Conservation (phyloP, 805 yeast species). For the Lachancea lanzarotensis region DNA sequence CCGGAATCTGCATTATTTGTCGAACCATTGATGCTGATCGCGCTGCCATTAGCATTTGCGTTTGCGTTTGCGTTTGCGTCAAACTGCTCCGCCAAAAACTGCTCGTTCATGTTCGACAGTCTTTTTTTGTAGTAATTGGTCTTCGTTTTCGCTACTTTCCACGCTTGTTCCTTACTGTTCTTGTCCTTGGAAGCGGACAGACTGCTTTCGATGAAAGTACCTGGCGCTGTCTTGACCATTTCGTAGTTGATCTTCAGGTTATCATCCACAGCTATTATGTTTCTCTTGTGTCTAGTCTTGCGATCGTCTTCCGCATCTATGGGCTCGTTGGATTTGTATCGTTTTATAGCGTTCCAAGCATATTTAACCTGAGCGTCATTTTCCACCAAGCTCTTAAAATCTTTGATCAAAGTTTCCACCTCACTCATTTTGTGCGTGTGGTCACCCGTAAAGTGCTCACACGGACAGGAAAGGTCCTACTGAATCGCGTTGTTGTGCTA, state of each 20-base stretch:
- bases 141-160: constrained; percentile 10
- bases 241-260: constrained; percentile 31
- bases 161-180: constrained; percentile 5
- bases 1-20: not conserved
- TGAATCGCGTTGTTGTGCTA: not conserved
- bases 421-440: not conserved
- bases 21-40: not conserved
- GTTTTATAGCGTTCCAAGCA: constrained; percentile 10
- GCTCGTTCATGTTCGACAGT: constrained; percentile 26
- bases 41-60: too few species aligned
- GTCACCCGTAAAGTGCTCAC: not conserved
- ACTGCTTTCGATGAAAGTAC: constrained; percentile 16
- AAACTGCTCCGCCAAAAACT: constrained; percentile 14
- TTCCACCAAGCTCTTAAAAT: constrained; percentile 8
- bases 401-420: not conserved
- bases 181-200: constrained; percentile 5
- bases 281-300: constrained; percentile 21
- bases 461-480: not conserved
- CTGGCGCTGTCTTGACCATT: constrained; percentile 30
- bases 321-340: constrained; percentile 9
- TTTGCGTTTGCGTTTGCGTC: constrained; percentile 1
- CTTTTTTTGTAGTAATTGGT: constrained; percentile 20
- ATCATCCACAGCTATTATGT: constrained; percentile 29
- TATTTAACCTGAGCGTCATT: constrained; percentile 13
- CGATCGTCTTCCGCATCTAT: constrained; percentile 8